Conservation (phyloP, 768 basidiomycete genomes). For the Lyophyllum decastes region DNA sequence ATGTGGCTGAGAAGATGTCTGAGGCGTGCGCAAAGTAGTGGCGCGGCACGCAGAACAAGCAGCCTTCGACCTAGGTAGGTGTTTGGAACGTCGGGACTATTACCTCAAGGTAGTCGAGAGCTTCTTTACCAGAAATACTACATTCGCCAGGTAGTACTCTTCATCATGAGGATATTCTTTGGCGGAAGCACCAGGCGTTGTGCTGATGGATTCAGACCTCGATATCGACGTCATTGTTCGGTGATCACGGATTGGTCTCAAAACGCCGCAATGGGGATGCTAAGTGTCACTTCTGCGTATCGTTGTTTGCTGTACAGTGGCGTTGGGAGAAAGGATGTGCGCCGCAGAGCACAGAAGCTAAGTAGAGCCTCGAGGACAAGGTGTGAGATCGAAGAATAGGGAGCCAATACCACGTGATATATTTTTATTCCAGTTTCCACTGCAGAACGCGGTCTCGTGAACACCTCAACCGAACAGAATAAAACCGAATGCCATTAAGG, state of each 20-base stretch:
- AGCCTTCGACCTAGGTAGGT: conserved; percentile 25
- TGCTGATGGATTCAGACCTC: background rate
- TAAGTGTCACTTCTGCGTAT: background rate
- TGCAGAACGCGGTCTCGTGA: no score
- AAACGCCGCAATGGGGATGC: background rate
- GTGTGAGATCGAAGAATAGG: no score
- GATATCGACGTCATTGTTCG: background rate
- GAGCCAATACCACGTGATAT: no score
- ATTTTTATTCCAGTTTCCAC: no score
- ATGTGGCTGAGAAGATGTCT: conserved; percentile 22
- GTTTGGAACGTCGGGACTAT: background rate
- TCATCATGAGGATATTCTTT: conserved; percentile 2
- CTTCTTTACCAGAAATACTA: conserved; percentile 15
- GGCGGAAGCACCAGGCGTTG: background rate
- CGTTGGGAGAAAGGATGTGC: background rate
- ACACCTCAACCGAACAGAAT: no score
- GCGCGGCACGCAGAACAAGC: conserved; percentile 28
- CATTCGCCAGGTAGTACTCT: conserved; percentile 14
- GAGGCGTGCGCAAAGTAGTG: conserved; percentile 22
- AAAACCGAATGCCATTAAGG: no score
- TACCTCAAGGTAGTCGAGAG: background rate
- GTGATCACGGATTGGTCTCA: background rate
- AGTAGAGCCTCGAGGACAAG: background rate
- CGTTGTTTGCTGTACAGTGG: background rate
- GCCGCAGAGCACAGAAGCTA: background rate